Conservation (phyloP, 1,139 yeast species). For the Geotrichum restrictum region DNA sequence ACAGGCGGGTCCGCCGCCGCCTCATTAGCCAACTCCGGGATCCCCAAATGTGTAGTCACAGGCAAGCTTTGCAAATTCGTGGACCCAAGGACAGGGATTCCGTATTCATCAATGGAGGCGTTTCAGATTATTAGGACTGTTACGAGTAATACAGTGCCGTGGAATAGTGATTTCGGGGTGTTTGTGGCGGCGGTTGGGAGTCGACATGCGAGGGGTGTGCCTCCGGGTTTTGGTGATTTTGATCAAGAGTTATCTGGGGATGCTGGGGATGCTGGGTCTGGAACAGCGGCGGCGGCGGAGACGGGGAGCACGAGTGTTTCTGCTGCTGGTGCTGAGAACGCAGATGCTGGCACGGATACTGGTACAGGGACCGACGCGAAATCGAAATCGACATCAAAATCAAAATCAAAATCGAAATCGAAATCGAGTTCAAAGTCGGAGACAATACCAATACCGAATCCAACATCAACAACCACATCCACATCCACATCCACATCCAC, state of each 20-base stretch:
- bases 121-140: slow-evolving; percentile 65
- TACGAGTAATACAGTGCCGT: slow-evolving; percentile 61
- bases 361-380: too few relatives aligned
- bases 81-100: slow-evolving; percentile 78
- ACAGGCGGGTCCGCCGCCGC: slow-evolving; percentile 22
- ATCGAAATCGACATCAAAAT: too few relatives aligned
- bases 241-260: not conserved
- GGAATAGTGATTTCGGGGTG: slow-evolving; percentile 73
- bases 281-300: too few relatives aligned
- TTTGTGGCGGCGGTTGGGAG: slow-evolving; percentile 57
- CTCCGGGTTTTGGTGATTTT: slow-evolving; percentile 58
- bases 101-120: slow-evolving; percentile 78
- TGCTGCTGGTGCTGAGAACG: too few relatives aligned
- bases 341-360: too few relatives aligned
- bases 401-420: too few relatives aligned
- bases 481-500: too few relatives aligned
- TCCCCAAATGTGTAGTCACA: slow-evolving; percentile 60
- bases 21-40: slow-evolving; percentile 18
- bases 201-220: slow-evolving; percentile 81
- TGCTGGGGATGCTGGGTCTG: too few relatives aligned
- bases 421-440: too few relatives aligned
- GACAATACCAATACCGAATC: too few relatives aligned
- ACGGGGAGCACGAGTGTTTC: too few relatives aligned
- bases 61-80: slow-evolving; percentile 79
- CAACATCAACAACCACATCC: too few relatives aligned